Evolutionary conservation across 345 rosid species (phyloP).

Genomic region (Citrus australasica): DNA sequence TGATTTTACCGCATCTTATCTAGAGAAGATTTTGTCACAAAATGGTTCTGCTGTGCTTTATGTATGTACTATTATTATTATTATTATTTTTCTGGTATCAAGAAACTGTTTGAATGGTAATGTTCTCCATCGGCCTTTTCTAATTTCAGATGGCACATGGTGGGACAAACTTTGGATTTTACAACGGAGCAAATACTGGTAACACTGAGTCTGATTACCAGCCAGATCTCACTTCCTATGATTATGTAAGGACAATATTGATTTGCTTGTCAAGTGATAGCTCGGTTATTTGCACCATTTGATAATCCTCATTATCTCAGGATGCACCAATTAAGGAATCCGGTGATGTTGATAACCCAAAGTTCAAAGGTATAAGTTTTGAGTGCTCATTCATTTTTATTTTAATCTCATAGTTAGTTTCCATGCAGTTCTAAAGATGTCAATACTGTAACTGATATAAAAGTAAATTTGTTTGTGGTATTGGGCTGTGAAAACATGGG

Average conservation of each 20-base stretch:
- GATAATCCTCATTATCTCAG: slow-evolving; percentile 33
- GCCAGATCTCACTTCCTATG: slow-evolving; percentile 94
- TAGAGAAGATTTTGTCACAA: slow-evolving; percentile 66
- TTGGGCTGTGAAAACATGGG: not conserved
- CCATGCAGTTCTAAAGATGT: not conserved
- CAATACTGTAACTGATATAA: not conserved
- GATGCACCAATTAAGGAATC: slow-evolving; percentile 94
- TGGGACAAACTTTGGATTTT: slow-evolving; percentile 96
- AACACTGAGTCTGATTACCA: slow-evolving; percentile 59
- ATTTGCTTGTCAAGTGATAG: not conserved
- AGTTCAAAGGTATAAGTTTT: slow-evolving; percentile 59
- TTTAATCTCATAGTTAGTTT: not conserved
- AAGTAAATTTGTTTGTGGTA: not conserved
- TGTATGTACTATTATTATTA: slow-evolving; percentile 35
- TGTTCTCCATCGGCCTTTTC: not conserved
- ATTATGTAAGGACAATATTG: slow-evolving; percentile 53
- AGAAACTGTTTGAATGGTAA: slow-evolving; percentile 2
- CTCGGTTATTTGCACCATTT: slow-evolving; percentile 9
- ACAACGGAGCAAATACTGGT: slow-evolving; percentile 91
- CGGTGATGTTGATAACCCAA: slow-evolving; percentile 76
- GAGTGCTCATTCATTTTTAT: not conserved
- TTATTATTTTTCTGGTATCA: not conserved
- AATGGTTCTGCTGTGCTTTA: slow-evolving; percentile 95
- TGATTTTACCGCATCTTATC: slow-evolving; percentile 58
- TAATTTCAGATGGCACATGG: slow-evolving; percentile 90